Percentiles rank a stretch among this genome's conserved stretches.
These are phyloP conservation scores for Rosa lucieae DNA, from an alignment of 306 rosid genomes.

Conservation along the genomic window DNA sequence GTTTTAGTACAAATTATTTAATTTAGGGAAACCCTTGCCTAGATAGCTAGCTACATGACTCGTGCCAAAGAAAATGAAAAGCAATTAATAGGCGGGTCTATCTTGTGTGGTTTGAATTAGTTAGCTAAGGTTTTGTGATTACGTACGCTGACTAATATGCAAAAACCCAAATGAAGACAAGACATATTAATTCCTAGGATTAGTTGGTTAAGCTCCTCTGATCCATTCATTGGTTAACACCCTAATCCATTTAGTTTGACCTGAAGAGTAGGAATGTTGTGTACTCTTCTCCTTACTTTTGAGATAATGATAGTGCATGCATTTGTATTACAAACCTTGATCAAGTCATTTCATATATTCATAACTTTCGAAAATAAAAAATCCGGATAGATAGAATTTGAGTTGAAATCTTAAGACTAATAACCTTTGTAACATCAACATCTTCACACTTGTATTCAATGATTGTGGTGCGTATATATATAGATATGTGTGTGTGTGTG, in stretches of 20 bases:
- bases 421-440: neutral
- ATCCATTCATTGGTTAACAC: neutral
- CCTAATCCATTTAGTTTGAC: neutral
- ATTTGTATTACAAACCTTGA: neutral
- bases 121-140: neutral
- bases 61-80: neutral
- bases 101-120: neutral
- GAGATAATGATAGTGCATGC: neutral
- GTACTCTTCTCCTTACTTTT: neutral
- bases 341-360: neutral
- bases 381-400: neutral
- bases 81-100: neutral
- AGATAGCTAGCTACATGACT: neutral
- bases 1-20: neutral
- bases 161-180: neutral
- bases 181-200: neutral
- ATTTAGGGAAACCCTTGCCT: too few relatives aligned
- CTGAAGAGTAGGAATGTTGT: neutral
- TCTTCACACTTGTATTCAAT: conserved; percentile 14
- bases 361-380: too few relatives aligned
- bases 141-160: neutral
- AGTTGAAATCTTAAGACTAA: neutral
- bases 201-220: neutral
- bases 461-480: conserved; percentile 19
- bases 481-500: neutral